Evolutionary conservation across 371 early-diverging fungal species (phyloP).

Genomic region (Zopfochytrium polystomum): DNA sequence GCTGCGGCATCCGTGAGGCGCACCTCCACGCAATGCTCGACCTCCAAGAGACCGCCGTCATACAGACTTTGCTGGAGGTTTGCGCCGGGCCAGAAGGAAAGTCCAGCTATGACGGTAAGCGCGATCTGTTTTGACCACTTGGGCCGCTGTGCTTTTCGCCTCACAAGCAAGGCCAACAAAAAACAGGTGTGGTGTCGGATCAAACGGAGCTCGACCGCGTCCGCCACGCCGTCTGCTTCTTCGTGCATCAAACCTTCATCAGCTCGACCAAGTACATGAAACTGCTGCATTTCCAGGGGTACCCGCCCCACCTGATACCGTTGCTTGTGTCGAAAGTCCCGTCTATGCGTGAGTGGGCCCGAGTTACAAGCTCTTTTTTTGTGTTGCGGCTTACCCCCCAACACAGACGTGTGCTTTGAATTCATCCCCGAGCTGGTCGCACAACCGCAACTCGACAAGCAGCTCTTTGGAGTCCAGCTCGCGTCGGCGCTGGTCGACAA

Average conservation of each 20-base stretch:
- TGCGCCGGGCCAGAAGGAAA: slow-evolving; percentile 7
- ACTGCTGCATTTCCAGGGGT: slow-evolving; percentile 56
- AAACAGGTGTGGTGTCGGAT: no score
- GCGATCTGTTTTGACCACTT: no score
- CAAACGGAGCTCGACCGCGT: no score
- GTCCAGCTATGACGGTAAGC: no score
- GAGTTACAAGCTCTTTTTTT: not conserved
- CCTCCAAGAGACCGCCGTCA: slow-evolving; percentile 48
- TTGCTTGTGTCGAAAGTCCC: slow-evolving; percentile 48
- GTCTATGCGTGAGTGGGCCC: slow-evolving; percentile 48
- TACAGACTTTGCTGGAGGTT: slow-evolving; percentile 51
- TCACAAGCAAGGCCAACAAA: no score
- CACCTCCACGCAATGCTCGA: slow-evolving; percentile 47
- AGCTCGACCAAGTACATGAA: slow-evolving; percentile 42
- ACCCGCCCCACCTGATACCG: slow-evolving; percentile 32
- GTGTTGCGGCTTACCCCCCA: not conserved
- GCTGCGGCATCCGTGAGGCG: slow-evolving; percentile 28
- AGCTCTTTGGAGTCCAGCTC: slow-evolving; percentile 49
- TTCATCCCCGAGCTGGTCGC: slow-evolving; percentile 54
- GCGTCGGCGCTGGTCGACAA: slow-evolving; percentile 42
- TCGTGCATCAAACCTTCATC: slow-evolving; percentile 51
- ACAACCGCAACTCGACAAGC: slow-evolving; percentile 39
- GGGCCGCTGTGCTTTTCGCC: no score
- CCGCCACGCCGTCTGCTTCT: slow-evolving; percentile 34
- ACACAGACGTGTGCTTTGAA: slow-evolving; percentile 51